Evolutionary conservation across 345 rosid genomes (phyloP), one percentile per base, ranked within the genome.

Genomic region (Hirschfeldia incana): DNA sequence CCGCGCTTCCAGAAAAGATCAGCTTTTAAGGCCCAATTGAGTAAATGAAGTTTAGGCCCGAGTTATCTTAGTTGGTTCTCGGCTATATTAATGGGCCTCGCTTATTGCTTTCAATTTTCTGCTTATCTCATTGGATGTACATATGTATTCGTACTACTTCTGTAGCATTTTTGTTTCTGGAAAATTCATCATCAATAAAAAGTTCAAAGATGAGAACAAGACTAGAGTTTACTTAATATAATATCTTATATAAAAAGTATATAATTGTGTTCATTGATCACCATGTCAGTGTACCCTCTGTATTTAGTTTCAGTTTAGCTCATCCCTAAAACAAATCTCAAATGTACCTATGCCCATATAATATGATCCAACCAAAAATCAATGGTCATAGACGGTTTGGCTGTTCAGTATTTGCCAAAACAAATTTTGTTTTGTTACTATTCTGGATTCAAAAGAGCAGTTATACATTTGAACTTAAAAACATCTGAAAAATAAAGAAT

Each of bases 1-100:
- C 65, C 72, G 65, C 67, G 16, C 29, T 13, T 29, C 65, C 64
- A 51, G 3, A n/a, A 8, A 16, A 58, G 4, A 58, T 33, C 30
- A 32, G 37, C 72, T 70, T 65, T 68, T 65, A 27, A 37, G 67
- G 76, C 67, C 76, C 76, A 60, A 4, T 60, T 8, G 5, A 60
- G 4, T 21, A 29, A 4, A 10, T 10, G 1, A 68, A 68, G 27
- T 4, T 30, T 70, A 6, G 12, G 36, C 62, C 60, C 15, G 28
- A 75, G 2, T 15, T 13, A n/a, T 65, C 16, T 26, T 74, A 13
- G 21, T 53, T 27, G 28, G 15, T 9, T 11, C n/a, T 63, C 8
- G 10, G 28, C n/a, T 17, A 4, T 65, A 66, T 34, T 0, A 13
- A 6, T 8, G 71, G 78, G 64, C 65, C 49, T 74, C 36, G 16